Percentiles rank a stretch among this genome's conserved stretches.
Conservation (phyloP, 495 filamentous ascomycete species). For the Trypethelium eluteriae region DNA sequence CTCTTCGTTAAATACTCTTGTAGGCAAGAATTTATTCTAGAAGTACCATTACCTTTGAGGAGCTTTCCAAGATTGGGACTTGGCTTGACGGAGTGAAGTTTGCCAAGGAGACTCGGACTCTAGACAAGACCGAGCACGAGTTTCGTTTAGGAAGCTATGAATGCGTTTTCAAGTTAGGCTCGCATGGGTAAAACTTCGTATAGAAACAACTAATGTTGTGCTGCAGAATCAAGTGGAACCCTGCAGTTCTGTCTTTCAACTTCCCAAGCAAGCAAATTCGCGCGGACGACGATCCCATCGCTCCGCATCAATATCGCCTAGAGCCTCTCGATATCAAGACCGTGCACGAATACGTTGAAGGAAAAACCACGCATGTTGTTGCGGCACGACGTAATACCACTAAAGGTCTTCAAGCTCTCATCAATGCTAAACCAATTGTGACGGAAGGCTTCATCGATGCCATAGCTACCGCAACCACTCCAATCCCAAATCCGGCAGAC, state of each 20-base stretch:
- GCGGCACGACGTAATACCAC: slow-evolving; percentile 82
- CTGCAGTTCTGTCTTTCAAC: slow-evolving; percentile 72
- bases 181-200: too few species aligned
- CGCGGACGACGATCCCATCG: slow-evolving; percentile 51
- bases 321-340: slow-evolving; percentile 85
- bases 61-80: slow-evolving; percentile 70
- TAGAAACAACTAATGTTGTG: slow-evolving; percentile 1
- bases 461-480: slow-evolving; percentile 34
- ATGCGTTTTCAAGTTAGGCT: slow-evolving; percentile 43
- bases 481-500: slow-evolving; percentile 46
- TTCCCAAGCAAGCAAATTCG: slow-evolving; percentile 60
- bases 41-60: slow-evolving; percentile 52
- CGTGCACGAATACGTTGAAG: slow-evolving; percentile 58
- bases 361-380: slow-evolving; percentile 76
- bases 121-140: slow-evolving; percentile 51
- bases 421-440: slow-evolving; percentile 76
- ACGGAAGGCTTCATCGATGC: slow-evolving; percentile 66
- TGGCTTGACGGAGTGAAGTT: slow-evolving; percentile 58
- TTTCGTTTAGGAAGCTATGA: slow-evolving; percentile 61
- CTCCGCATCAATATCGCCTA: slow-evolving; percentile 47
- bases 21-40: slow-evolving; percentile 54
- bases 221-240: slow-evolving; percentile 68
- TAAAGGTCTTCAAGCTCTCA: slow-evolving; percentile 77
- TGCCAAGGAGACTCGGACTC: slow-evolving; percentile 48
- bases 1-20: slow-evolving; percentile 8